Conservation (phyloP, 2,329 filamentous ascomycete species). For the Talaromyces sp. region DNA sequence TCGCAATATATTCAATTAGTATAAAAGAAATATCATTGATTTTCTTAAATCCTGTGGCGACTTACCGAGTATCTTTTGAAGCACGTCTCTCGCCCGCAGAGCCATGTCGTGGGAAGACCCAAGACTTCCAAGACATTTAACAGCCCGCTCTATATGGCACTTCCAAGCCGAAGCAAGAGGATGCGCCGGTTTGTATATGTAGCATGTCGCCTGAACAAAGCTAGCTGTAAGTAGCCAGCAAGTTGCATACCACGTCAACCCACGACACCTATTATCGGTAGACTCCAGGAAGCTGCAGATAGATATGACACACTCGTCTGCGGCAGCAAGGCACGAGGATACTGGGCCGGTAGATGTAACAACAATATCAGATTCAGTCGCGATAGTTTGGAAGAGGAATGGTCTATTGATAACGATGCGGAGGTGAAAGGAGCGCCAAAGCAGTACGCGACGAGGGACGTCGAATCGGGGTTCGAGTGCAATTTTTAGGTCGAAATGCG, state of each 20-base stretch:
- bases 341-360: conserved; percentile 12
- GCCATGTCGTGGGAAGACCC: conserved; percentile 18
- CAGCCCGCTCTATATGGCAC: conserved; percentile 14
- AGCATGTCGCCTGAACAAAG: conserved; percentile 20
- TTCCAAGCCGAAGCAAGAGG: conserved; percentile 13
- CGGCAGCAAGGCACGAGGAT: conserved; percentile 15
- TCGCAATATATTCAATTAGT: conserved; percentile 6
- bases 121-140: conserved; percentile 15
- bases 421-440: conserved; percentile 20
- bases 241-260: conserved; percentile 19
- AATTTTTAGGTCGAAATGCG: conserved; percentile 1
- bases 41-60: neutral
- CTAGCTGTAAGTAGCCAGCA: conserved; percentile 20
- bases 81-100: conserved; percentile 14
- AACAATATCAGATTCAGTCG: conserved; percentile 13
- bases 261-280: conserved; percentile 14
- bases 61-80: conserved; percentile 16
- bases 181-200: conserved; percentile 17
- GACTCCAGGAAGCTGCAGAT: conserved; percentile 17
- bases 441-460: conserved; percentile 15
- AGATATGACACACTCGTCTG: conserved; percentile 17
- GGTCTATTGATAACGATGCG: conserved; percentile 20
- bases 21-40: neutral
- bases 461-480: conserved; percentile 15
- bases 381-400: conserved; percentile 17